A percentile compares a stretch with the other conserved stretches of the same genome.
Evolutionary conservation across 2,329 filamentous ascomycete species (phyloP).

Genomic region (Neoarthrinium moseri): DNA sequence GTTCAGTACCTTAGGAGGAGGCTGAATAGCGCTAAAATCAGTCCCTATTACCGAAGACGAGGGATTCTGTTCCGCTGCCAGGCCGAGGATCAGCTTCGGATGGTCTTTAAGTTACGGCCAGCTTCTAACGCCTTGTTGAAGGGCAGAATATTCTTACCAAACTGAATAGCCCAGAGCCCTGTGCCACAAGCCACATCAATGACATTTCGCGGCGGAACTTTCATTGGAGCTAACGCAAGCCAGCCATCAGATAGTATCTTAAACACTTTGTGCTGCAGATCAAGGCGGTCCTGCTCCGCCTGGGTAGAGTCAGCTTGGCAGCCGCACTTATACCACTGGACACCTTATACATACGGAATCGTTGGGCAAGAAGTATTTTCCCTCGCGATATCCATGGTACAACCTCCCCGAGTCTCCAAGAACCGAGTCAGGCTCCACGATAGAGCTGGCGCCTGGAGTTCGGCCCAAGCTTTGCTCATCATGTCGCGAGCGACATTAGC

Average conservation of each 20-base stretch:
- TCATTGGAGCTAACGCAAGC: not conserved
- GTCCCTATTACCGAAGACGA: constrained; percentile 4
- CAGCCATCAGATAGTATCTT: not conserved
- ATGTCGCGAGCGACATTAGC: not conserved
- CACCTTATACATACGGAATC: not conserved
- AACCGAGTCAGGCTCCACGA: not conserved
- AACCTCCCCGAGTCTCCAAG: not conserved
- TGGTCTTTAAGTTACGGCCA: too few species aligned
- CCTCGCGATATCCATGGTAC: not conserved
- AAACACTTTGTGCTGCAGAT: not conserved
- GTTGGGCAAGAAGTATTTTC: not conserved
- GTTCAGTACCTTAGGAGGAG: not conserved
- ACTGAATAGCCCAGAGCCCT: constrained; percentile 2
- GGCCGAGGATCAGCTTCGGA: too few species aligned
- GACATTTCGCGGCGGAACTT: not conserved
- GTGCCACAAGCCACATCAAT: not conserved
- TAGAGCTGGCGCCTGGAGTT: not conserved
- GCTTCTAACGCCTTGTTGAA: too few species aligned
- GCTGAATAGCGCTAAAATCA: constrained; percentile 11
- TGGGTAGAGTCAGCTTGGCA: too few species aligned
- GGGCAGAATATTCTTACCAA: too few species aligned
- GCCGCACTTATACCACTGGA: too few species aligned
- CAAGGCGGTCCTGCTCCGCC: constrained; percentile 6
- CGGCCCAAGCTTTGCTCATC: not conserved
- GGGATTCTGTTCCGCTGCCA: constrained; percentile 2